Percentiles rank a stretch among this genome's conserved stretches.
Conservation (phyloP, 306 rosid species). For the Boehmeria nivea region DNA sequence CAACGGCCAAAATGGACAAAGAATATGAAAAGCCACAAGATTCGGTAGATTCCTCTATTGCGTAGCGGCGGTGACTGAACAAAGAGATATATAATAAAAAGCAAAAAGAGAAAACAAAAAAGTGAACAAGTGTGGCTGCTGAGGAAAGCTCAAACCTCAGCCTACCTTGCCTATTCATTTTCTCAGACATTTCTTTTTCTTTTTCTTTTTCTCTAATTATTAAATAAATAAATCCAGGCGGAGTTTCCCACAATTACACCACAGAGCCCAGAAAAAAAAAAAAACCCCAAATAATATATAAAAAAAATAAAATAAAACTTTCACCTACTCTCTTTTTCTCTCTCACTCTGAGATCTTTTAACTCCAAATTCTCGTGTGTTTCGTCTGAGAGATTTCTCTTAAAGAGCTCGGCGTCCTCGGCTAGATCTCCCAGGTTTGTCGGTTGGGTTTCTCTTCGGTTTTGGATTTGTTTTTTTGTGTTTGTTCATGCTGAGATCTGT, state of each 20-base stretch:
- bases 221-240: background rate
- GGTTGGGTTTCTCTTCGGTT: no score
- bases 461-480: no score
- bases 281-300: no score
- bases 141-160: background rate
- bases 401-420: background rate
- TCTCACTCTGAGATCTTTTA: background rate
- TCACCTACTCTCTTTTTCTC: background rate
- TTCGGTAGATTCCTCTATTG: background rate
- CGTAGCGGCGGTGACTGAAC: background rate
- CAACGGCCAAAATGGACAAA: background rate
- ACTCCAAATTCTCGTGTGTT: no score
- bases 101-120: background rate
- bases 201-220: no score
- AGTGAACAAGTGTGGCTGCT: no score
- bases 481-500: no score
- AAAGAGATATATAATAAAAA: background rate
- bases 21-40: slow-evolving; percentile 10
- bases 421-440: slow-evolving; percentile 15
- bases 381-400: no score
- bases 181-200: no score
- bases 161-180: no score
- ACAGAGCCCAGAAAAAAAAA: no score
- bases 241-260: slow-evolving; percentile 7
- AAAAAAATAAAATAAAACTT: no score